Conservation (phyloP, 2,329 filamentous ascomycete species). For the Exserohilum turcica region DNA sequence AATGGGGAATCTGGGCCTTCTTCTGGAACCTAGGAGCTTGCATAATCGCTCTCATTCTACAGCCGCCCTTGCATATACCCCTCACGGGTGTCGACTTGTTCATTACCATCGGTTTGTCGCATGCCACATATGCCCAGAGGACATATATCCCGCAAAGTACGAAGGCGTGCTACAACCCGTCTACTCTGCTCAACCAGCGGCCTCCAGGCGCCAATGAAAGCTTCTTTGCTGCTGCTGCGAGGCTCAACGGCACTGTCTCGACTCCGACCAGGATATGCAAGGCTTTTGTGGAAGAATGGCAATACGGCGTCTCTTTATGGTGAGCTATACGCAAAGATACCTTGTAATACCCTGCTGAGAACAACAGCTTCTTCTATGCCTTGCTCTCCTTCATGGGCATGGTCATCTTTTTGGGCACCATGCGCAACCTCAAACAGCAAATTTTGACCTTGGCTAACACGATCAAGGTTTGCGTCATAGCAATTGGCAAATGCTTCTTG, state of each 20-base stretch:
- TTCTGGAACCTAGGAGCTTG: constrained; percentile 11
- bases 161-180: constrained; percentile 3
- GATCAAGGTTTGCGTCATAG: background rate
- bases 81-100: constrained; percentile 13
- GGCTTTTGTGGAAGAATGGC: constrained; percentile 29
- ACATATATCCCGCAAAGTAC: constrained; percentile 11
- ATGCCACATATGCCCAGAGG: constrained; percentile 13
- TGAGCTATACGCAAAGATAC: constrained; percentile 8
- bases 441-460: background rate
- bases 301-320: constrained; percentile 26
- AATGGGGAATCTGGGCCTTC: constrained; percentile 10
- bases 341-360: background rate
- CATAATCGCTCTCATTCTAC: constrained; percentile 3
- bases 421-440: background rate
- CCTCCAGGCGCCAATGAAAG: constrained; percentile 31
- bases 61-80: constrained; percentile 15
- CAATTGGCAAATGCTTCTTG: background rate
- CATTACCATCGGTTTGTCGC: constrained; percentile 9
- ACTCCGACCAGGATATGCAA: constrained; percentile 28
- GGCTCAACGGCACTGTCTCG: constrained; percentile 27
- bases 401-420: constrained; percentile 5
- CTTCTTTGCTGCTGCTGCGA: constrained; percentile 33
- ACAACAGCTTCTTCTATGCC: constrained; percentile 15
- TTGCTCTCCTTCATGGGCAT: constrained; percentile 20
- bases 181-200: background rate